These are phyloP conservation scores for Aspergillus sojae DNA, from an alignment of 2,329 filamentous ascomycete species.

Conservation along the genomic window DNA sequence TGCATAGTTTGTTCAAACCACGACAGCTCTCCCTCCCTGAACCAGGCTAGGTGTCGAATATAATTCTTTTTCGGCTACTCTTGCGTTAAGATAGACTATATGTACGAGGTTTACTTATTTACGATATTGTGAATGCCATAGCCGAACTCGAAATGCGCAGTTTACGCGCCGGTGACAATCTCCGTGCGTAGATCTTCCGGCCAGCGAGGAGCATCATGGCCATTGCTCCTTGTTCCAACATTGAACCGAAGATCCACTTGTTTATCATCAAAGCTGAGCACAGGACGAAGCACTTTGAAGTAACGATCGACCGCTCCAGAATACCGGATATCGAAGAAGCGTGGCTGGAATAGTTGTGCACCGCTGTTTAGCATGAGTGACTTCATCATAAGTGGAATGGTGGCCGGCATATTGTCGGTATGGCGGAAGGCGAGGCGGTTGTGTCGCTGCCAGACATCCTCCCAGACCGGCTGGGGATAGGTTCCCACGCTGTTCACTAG, in stretches of 20 bases:
- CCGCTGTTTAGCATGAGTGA: slow-evolving; percentile 34
- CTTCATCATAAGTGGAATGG: slow-evolving; percentile 44
- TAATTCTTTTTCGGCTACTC: neutral
- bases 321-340: slow-evolving; percentile 52
- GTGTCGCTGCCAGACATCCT: slow-evolving; percentile 51
- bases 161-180: neutral
- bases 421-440: slow-evolving; percentile 52
- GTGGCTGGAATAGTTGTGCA: slow-evolving; percentile 47
- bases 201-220: slow-evolving; percentile 53
- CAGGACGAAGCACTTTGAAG: slow-evolving; percentile 47
- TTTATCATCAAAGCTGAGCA: slow-evolving; percentile 44
- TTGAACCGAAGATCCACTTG: slow-evolving; percentile 49
- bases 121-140: neutral
- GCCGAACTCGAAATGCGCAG: neutral
- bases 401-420: slow-evolving; percentile 52
- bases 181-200: slow-evolving; percentile 41
- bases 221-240: slow-evolving; percentile 55
- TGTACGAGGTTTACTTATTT: neutral
- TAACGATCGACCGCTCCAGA: slow-evolving; percentile 35
- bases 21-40: too few species aligned
- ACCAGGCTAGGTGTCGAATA: too few species aligned
- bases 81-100: neutral
- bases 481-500: slow-evolving; percentile 9
- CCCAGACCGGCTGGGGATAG: slow-evolving; percentile 38
- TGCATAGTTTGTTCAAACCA: too few species aligned